Percentiles rank a stretch among this genome's conserved stretches.
These are phyloP conservation scores for Kingdonia uniflora DNA, from an alignment of 164 flowering plant genomes.

Conservation along the genomic window DNA sequence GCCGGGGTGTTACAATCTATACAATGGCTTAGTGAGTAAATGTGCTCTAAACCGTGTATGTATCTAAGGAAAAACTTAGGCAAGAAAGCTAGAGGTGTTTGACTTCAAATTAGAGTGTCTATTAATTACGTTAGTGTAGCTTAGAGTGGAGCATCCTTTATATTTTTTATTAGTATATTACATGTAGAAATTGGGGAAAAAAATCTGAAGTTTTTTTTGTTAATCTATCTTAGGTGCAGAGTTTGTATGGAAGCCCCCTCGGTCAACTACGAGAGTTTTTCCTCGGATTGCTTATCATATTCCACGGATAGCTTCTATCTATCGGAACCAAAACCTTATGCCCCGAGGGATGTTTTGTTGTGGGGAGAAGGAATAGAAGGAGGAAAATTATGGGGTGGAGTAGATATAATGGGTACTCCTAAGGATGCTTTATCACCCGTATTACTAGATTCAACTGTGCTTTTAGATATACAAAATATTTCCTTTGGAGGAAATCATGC, in stretches of 20 bases:
- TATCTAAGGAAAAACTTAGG: no score
- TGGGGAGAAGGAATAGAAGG: conserved; percentile 61
- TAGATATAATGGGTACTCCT: conserved; percentile 9
- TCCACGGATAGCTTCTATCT: conserved; percentile 33
- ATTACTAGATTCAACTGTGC: conserved; percentile 36
- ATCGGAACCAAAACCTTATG: conserved; percentile 26
- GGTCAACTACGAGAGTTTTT: conserved; percentile 37
- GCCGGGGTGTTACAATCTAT: no score
- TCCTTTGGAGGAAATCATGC: conserved; percentile 53
- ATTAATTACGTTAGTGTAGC: no score
- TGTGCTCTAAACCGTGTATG: no score
- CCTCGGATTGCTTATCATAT: conserved; percentile 40
- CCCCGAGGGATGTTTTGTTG: conserved; percentile 42
- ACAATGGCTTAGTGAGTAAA: no score
- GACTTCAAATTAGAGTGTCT: no score
- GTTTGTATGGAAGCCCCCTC: conserved; percentile 51
- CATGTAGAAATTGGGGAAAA: no score
- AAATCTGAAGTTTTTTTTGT: no score
- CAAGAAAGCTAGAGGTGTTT: no score
- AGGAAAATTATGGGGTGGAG: conserved; percentile 28
- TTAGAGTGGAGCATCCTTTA: no score
- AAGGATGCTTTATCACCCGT: conserved; percentile 49
- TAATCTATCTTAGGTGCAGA: conserved; percentile 30
- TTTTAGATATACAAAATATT: conserved; percentile 37
- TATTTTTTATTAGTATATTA: no score